A percentile compares a stretch with the other conserved stretches of the same genome.
These are phyloP conservation scores for Picea abies DNA, from an alignment of 83 land plant species.

Conservation along the genomic window DNA sequence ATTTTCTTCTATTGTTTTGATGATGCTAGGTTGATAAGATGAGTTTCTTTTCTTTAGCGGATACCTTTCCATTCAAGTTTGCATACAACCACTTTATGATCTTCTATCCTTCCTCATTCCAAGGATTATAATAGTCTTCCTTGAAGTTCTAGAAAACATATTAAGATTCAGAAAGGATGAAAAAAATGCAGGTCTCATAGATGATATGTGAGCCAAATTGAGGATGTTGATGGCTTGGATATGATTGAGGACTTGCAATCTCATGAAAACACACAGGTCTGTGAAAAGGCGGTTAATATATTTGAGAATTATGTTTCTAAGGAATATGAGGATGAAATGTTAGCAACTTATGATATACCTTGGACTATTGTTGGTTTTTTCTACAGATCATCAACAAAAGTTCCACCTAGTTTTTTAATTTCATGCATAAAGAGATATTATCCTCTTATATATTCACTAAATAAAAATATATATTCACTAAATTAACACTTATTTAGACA, in stretches of 20 bases:
- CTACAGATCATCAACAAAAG: too few species aligned
- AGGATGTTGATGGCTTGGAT: constrained; percentile 69
- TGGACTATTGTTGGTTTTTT: too few species aligned
- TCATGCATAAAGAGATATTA: too few species aligned
- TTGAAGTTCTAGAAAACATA: constrained; percentile 37
- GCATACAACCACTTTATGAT: constrained; percentile 39
- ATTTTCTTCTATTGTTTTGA: too few species aligned
- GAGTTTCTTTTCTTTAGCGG: neutral
- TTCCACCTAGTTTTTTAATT: too few species aligned
- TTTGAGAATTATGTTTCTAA: constrained; percentile 64
- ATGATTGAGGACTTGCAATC: constrained; percentile 68
- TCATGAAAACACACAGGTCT: constrained; percentile 71
- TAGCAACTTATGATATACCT: too few species aligned
- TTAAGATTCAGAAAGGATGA: constrained; percentile 35
- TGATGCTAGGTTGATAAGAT: neutral
- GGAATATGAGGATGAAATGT: constrained; percentile 19
- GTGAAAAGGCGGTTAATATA: constrained; percentile 62
- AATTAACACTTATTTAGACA: too few species aligned
- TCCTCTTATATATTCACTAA: too few species aligned
- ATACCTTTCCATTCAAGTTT: constrained; percentile 29
- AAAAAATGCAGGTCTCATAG: constrained; percentile 25
- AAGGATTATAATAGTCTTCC: constrained; percentile 23
- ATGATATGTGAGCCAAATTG: constrained; percentile 48
- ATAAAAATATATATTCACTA: too few species aligned
- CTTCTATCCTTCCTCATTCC: constrained; percentile 29